A percentile compares a stretch with the other conserved stretches of the same genome.
Evolutionary conservation across 306 rosid genomes (phyloP).

Genomic region (Gynostemma pentaphyllum): DNA sequence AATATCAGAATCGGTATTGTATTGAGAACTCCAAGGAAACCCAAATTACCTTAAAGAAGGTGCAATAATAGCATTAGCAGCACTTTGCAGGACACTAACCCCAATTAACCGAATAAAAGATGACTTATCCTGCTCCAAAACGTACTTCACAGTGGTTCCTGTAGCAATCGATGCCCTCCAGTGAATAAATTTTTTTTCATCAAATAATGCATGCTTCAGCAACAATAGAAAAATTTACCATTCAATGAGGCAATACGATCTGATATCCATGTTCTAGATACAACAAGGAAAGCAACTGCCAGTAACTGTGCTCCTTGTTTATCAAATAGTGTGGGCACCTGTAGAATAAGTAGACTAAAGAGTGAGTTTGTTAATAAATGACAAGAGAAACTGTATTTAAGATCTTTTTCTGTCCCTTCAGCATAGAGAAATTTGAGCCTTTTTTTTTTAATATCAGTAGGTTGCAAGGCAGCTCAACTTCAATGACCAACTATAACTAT

Average conservation of each 20-base stretch:
- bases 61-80: slow-evolving; percentile 74
- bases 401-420: not conserved
- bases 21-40: slow-evolving; percentile 3
- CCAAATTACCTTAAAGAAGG: slow-evolving; percentile 67
- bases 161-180: slow-evolving; percentile 25
- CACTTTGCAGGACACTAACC: slow-evolving; percentile 67
- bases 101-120: slow-evolving; percentile 61
- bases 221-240: slow-evolving; percentile 32
- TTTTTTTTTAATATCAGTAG: not conserved
- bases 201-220: slow-evolving; percentile 1
- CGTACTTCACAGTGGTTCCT: slow-evolving; percentile 86
- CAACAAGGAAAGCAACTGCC: slow-evolving; percentile 85
- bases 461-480: not conserved
- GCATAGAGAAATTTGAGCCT: not conserved
- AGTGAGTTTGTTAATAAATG: not conserved
- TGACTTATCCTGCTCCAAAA: slow-evolving; percentile 78
- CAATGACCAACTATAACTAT: not conserved
- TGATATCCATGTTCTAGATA: slow-evolving; percentile 92
- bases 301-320: slow-evolving; percentile 92
- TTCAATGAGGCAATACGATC: slow-evolving; percentile 87
- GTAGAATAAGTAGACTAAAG: slow-evolving; percentile 15
- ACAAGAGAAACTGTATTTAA: not conserved
- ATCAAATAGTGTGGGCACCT: slow-evolving; percentile 86
- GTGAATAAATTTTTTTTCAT: slow-evolving; percentile 8
- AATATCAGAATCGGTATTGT: not conserved